A percentile compares a stretch with the other conserved stretches of the same genome.
phyloP scores from a whole-genome alignment of 164 flowering plant genomes.

The Vitis riparia region DNA sequence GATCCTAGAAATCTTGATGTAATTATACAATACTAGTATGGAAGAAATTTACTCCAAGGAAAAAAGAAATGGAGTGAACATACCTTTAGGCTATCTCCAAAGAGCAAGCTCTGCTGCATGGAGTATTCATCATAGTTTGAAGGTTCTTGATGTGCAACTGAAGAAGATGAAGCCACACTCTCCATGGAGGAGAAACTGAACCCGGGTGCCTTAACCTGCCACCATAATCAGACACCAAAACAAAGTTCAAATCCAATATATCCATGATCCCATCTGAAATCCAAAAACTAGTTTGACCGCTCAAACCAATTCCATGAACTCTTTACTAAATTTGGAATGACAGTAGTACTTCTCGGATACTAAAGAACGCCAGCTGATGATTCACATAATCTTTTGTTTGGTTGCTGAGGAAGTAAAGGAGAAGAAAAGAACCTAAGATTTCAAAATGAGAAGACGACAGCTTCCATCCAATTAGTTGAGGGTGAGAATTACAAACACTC shows the following conservation, averaged over 20 bases:
- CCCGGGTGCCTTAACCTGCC: not conserved
- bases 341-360: not conserved
- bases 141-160: slow-evolving; percentile 15
- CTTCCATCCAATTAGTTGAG: too few relatives aligned
- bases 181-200: slow-evolving; percentile 6
- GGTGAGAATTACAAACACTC: too few relatives aligned
- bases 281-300: too few relatives aligned
- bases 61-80: not conserved
- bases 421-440: not conserved
- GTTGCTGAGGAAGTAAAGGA: not conserved
- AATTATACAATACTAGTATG: not conserved
- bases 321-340: not conserved
- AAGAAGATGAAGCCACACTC: slow-evolving; percentile 6
- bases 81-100: slow-evolving; percentile 30
- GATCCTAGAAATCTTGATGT: not conserved
- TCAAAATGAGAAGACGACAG: not conserved
- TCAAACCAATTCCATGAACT: too few relatives aligned
- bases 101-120: slow-evolving; percentile 31
- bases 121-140: slow-evolving; percentile 30
- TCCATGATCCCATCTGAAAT: too few relatives aligned
- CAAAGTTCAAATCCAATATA: not conserved
- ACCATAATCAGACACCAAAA: not conserved
- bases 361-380: not conserved
- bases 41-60: not conserved
- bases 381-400: not conserved